Evolutionary conservation across 2,329 filamentous ascomycete species (phyloP).

Genomic region (Fusarium humuli): DNA sequence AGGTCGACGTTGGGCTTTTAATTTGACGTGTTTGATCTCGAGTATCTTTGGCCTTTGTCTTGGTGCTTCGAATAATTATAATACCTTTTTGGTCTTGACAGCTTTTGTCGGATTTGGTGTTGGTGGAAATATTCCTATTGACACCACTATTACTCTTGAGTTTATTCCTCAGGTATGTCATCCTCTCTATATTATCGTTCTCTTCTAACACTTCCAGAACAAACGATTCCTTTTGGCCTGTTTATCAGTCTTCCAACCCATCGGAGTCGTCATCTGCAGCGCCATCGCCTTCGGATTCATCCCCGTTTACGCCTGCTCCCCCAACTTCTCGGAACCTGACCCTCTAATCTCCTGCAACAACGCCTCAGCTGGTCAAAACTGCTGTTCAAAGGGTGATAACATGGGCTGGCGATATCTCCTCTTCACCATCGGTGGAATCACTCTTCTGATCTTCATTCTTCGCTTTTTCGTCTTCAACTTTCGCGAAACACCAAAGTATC

Average conservation of each 20-base stretch:
- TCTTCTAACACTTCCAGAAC: too few relatives aligned
- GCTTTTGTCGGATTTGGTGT: constrained; percentile 66
- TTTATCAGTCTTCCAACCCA: constrained; percentile 66
- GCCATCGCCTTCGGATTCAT: constrained; percentile 66
- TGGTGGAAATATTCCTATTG: constrained; percentile 67
- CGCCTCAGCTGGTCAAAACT: constrained; percentile 42
- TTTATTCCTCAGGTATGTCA: constrained; percentile 62
- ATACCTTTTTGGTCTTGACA: constrained; percentile 63
- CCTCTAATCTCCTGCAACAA: constrained; percentile 59
- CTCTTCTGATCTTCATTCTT: constrained; percentile 57
- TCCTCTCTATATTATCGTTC: too few relatives aligned
- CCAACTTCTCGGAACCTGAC: constrained; percentile 59
- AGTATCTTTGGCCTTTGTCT: constrained; percentile 65
- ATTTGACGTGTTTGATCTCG: constrained; percentile 66
- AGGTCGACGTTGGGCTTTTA: constrained; percentile 67
- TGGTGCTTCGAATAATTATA: constrained; percentile 62
- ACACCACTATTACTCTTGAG: constrained; percentile 66
- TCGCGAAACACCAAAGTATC: constrained; percentile 60
- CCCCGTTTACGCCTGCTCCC: constrained; percentile 61
- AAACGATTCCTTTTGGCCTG: constrained; percentile 64
- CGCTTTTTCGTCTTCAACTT: constrained; percentile 62
- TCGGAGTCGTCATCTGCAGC: constrained; percentile 64
- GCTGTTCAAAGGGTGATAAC: constrained; percentile 57
- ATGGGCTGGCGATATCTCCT: constrained; percentile 65
- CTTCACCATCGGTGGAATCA: constrained; percentile 58